A percentile compares a stretch with the other conserved stretches of the same genome.
These are phyloP conservation scores for Naganishia liquefaciens DNA, from an alignment of 1,284 basidiomycete genomes.

Conservation along the genomic window DNA sequence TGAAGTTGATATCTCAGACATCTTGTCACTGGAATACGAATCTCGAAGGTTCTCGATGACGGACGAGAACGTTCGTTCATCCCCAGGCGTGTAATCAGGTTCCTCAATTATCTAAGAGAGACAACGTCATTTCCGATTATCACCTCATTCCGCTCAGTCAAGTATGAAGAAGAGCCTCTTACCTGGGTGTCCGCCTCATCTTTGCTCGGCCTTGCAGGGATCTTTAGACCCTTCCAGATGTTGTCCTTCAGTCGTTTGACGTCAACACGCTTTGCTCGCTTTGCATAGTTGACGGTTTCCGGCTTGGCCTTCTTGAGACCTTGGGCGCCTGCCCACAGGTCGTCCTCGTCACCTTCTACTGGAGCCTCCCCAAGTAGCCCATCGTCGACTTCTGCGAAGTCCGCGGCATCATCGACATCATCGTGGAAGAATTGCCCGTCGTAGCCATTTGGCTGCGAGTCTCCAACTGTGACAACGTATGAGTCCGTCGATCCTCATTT, in stretches of 20 bases:
- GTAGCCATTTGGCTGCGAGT: conserved; percentile 68
- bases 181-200: conserved; percentile 30
- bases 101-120: not conserved
- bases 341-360: conserved; percentile 64
- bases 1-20: conserved; percentile 97
- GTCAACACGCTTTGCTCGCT: conserved; percentile 94
- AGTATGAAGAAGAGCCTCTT: not conserved
- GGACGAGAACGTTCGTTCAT: conserved; percentile 74
- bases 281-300: conserved; percentile 91
- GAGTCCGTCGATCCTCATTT: not conserved
- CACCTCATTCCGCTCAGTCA: no score
- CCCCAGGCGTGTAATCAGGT: conserved; percentile 57
- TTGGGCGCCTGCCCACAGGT: conserved; percentile 77
- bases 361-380: conserved; percentile 60
- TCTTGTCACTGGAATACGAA: conserved; percentile 86
- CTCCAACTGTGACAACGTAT: conserved; percentile 51
- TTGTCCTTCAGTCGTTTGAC: conserved; percentile 96
- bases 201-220: conserved; percentile 52
- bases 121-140: not conserved
- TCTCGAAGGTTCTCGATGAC: conserved; percentile 80
- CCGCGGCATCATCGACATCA: conserved; percentile 73
- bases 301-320: conserved; percentile 77
- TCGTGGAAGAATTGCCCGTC: conserved; percentile 98
- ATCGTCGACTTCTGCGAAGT: conserved; percentile 65
- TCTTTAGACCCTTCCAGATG: conserved; percentile 89